Evolutionary conservation across 2,329 filamentous ascomycete species (phyloP).

Genomic region (Colletotrichum tofieldiae): DNA sequence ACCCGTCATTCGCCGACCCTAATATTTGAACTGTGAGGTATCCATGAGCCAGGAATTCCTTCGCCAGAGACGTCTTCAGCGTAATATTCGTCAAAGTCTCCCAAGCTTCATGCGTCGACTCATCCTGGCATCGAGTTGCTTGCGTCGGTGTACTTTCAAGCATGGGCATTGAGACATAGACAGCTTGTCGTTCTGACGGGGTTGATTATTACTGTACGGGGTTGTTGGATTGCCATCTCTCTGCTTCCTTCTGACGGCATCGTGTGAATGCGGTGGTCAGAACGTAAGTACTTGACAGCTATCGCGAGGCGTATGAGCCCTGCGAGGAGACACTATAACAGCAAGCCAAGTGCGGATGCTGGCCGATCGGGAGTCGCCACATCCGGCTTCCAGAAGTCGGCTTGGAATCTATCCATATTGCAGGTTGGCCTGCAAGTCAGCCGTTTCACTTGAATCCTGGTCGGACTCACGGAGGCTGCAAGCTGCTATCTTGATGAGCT

Average conservation of each 20-base stretch:
- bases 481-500: neutral
- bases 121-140: neutral
- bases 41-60: neutral
- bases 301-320: neutral
- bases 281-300: too few species aligned
- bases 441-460: neutral
- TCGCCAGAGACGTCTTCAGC: neutral
- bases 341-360: neutral
- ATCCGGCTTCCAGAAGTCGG: slow-evolving; percentile 19
- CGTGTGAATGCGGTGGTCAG: slow-evolving; percentile 2
- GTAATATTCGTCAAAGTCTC: neutral
- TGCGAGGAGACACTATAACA: neutral
- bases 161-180: neutral
- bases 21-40: neutral
- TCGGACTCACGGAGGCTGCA: neutral
- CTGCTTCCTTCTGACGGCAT: slow-evolving; percentile 14
- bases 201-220: neutral
- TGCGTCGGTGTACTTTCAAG: too few species aligned
- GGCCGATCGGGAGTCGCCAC: slow-evolving; percentile 7
- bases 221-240: neutral
- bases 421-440: slow-evolving; percentile 10
- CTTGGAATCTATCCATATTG: slow-evolving; percentile 2
- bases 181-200: neutral
- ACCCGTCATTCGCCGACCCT: neutral
- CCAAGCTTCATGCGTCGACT: neutral